Percentiles rank a stretch among this genome's conserved stretches.
These are phyloP conservation scores for Eremomyces bilateralis DNA, from an alignment of 495 filamentous ascomycete genomes.

Conservation along the genomic window DNA sequence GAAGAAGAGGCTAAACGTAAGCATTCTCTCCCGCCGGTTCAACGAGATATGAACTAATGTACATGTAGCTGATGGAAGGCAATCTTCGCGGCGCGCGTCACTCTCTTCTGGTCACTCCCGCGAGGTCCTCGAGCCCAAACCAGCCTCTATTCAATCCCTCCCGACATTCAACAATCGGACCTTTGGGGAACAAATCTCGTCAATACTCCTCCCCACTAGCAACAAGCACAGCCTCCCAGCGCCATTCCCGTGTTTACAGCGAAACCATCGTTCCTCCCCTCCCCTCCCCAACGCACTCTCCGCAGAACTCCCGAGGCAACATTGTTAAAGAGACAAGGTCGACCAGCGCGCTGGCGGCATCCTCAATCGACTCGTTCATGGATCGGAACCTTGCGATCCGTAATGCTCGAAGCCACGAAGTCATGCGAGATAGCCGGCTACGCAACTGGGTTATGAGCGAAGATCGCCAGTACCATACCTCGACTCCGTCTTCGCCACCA, in stretches of 20 bases:
- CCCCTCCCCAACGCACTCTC: too few species aligned
- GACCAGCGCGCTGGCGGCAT: background rate
- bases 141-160: too few species aligned
- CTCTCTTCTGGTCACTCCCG: constrained; percentile 25
- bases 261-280: too few species aligned
- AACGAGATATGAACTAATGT: constrained; percentile 3
- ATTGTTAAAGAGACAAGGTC: too few species aligned
- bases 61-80: constrained; percentile 63
- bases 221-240: background rate
- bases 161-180: too few species aligned
- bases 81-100: constrained; percentile 64
- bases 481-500: constrained; percentile 2
- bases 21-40: constrained; percentile 13
- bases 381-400: too few species aligned
- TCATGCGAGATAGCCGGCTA: constrained; percentile 1
- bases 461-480: background rate
- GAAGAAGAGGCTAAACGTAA: constrained; percentile 67
- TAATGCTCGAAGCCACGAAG: constrained; percentile 4
- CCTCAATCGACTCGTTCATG: constrained; percentile 2
- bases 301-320: too few species aligned
- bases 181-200: too few species aligned
- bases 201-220: too few species aligned
- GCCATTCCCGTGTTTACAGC: background rate
- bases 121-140: constrained; percentile 3
- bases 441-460: background rate